Conservation (phyloP, 192 early-diverging fungal genomes). For the Backusella circina region DNA sequence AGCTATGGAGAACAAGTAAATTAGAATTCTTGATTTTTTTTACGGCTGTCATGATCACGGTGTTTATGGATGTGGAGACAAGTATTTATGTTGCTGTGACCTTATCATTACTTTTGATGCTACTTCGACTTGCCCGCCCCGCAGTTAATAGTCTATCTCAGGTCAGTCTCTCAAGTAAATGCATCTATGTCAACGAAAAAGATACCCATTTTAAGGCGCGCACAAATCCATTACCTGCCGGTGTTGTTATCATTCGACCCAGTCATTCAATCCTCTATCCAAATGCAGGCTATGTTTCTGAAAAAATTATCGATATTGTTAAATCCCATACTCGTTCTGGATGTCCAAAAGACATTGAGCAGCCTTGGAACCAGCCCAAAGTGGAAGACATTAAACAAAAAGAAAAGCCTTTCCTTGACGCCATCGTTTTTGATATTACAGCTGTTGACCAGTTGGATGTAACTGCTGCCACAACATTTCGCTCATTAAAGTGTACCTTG, state of each 20-base stretch:
- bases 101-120: constrained; percentile 65
- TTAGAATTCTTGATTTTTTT: constrained; percentile 50
- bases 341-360: background rate
- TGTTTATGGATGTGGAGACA: constrained; percentile 54
- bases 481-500: constrained; percentile 41
- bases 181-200: constrained; percentile 22
- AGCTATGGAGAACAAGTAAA: constrained; percentile 51
- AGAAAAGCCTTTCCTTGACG: constrained; percentile 50
- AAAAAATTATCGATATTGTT: constrained; percentile 41
- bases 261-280: constrained; percentile 71
- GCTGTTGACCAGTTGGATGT: constrained; percentile 75
- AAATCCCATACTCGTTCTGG: constrained; percentile 22
- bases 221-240: constrained; percentile 39
- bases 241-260: constrained; percentile 66
- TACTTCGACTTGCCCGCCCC: constrained; percentile 75
- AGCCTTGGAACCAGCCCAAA: constrained; percentile 16
- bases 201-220: constrained; percentile 10
- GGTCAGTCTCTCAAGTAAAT: constrained; percentile 9
- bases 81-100: constrained; percentile 78
- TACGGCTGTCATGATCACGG: constrained; percentile 51
- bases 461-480: constrained; percentile 74
- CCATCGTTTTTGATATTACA: constrained; percentile 80
- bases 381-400: constrained; percentile 4
- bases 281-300: constrained; percentile 58
- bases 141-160: constrained; percentile 44